Percentiles rank a stretch among this genome's conserved stretches.
These are phyloP conservation scores for Kwoniella bestiolae DNA, from an alignment of 768 basidiomycete species.

Conservation along the genomic window DNA sequence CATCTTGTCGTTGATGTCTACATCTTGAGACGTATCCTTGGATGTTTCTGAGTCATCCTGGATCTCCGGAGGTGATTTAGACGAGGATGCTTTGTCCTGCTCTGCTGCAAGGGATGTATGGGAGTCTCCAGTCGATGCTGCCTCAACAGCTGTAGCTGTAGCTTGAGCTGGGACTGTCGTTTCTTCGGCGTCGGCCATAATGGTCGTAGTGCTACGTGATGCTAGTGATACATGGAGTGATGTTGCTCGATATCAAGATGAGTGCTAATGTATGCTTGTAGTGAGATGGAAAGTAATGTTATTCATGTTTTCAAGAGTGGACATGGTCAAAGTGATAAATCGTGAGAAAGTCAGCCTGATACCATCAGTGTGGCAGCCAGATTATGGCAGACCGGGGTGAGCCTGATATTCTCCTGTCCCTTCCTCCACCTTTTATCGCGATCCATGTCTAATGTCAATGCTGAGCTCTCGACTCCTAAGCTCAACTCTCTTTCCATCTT, in stretches of 20 bases:
- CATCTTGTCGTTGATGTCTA: not conserved
- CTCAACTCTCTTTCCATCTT: not conserved
- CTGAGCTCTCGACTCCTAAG: no score
- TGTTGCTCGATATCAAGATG: not conserved
- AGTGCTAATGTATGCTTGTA: not conserved
- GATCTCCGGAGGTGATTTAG: not conserved
- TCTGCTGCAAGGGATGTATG: no score
- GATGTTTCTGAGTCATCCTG: not conserved
- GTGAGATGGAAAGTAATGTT: not conserved
- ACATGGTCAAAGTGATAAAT: slow-evolving; percentile 3
- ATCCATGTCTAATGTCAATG: no score
- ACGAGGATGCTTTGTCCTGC: not conserved
- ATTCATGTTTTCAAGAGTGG: not conserved
- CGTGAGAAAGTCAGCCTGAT: slow-evolving; percentile 18
- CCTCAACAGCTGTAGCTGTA: no score
- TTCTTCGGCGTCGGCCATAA: no score
- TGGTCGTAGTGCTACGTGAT: no score
- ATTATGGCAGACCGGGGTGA: not conserved
- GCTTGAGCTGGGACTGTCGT: no score
- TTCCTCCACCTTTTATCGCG: slow-evolving; percentile 1
- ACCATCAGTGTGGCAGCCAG: not conserved
- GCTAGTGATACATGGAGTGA: not conserved
- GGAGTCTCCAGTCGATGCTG: no score
- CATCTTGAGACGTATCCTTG: not conserved
- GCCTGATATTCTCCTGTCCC: not conserved